Percentiles rank a stretch among this genome's conserved stretches.
These are phyloP conservation scores for Coemansia sp. DNA, from an alignment of 192 early-diverging fungal genomes.

Conservation along the genomic window DNA sequence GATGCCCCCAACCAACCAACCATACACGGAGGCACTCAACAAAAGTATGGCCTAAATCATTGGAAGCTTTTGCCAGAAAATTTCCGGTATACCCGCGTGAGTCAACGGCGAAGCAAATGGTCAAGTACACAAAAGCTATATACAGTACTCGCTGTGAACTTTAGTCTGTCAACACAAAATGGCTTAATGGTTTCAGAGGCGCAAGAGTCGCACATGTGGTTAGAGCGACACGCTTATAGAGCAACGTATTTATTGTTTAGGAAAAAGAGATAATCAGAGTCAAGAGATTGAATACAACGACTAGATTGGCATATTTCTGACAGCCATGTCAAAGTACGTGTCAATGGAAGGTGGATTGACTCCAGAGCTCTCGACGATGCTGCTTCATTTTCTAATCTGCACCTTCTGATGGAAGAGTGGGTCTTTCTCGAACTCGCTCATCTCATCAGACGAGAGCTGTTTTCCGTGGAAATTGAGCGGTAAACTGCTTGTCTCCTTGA, in stretches of 20 bases:
- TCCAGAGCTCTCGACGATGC: slow-evolving; percentile 52
- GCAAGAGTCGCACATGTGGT: no score
- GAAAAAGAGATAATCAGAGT: no score
- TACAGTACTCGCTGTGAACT: no score
- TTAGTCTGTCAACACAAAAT: no score
- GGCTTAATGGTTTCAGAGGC: no score
- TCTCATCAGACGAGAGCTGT: slow-evolving; percentile 49
- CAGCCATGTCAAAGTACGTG: slow-evolving; percentile 47
- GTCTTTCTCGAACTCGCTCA: slow-evolving; percentile 52
- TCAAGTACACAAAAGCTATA: no score
- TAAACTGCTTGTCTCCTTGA: slow-evolving; percentile 44
- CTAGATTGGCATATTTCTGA: slow-evolving; percentile 29
- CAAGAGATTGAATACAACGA: no score
- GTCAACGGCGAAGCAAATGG: no score
- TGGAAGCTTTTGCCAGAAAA: no score
- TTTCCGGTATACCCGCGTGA: no score
- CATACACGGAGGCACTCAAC: background rate
- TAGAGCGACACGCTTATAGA: no score
- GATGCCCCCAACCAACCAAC: background rate
- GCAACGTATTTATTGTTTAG: no score
- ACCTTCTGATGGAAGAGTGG: slow-evolving; percentile 59
- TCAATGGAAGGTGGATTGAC: slow-evolving; percentile 52
- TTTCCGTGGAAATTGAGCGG: slow-evolving; percentile 60
- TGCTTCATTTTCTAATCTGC: slow-evolving; percentile 60
- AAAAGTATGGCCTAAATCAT: slow-evolving; percentile 11